Base-by-base conservation (phyloP, 2,329 filamentous ascomycete genomes). In the Exophiala mesophila region DNA sequence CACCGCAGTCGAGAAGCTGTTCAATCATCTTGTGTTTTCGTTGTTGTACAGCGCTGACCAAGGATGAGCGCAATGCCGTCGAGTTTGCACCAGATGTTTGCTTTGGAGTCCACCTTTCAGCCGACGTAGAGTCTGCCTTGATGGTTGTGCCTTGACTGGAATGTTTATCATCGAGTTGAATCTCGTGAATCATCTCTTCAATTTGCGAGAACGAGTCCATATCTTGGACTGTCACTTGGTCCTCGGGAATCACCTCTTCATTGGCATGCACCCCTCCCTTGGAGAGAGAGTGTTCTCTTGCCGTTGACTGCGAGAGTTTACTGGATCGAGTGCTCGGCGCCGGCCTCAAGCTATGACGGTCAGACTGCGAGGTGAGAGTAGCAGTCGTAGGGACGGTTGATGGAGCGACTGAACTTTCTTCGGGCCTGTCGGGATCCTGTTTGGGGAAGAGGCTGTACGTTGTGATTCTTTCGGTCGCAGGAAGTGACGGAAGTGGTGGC, bases 1-100 rank as follows among this genome's bases (percentile, higher is more conserved):
- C 74, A 31, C 77, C 77, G 4, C 73, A 71, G 50, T 80, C 74
- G 3, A 81, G 66, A 5, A 81, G 64, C 55, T 79, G 73, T 59
- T 77, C 72, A 1, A 79, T 60, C 24, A 76, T 59, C 53, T 73
- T 73, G 55, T 77, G 72, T 52, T 81, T 79, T 53, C 67, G 72
- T 24, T 67, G 65, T n/a, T 75, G 70, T 9, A 82, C 68, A 3
- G 78, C 77, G 5, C 70, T 68, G 2, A 75, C 55, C 1, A 82
- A 64, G 2, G 74, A 69, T 2, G 65, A 59, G 54, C 65, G 71
- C 52, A 74, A 61, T 37, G 68, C 68, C 1, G 65, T 58, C 0
- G 65, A 64, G 21, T 72, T 70, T 3, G 64, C 58, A 4, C 67
- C 70, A 0, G 59, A 43, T 5, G 28, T 48, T 50, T 68, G 70